Evolutionary conservation across 2,329 filamentous ascomycete species (phyloP).

Genomic region (Neonectria coccinea): DNA sequence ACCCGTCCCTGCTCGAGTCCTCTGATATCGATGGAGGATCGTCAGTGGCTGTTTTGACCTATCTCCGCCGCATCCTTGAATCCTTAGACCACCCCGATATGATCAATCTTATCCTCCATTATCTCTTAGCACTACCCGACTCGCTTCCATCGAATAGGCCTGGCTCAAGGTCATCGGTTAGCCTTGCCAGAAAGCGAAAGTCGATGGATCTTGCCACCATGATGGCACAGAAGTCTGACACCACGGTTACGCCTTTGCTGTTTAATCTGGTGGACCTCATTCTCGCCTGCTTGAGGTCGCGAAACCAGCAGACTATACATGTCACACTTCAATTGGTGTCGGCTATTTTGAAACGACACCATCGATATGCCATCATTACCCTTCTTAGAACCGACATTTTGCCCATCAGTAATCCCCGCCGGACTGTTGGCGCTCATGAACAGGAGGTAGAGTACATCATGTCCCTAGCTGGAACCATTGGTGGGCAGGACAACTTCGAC

Average conservation of each 20-base stretch:
- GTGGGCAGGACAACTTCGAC: conserved; percentile 77
- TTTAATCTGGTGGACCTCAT: conserved; percentile 96
- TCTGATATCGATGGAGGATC: conserved; percentile 97
- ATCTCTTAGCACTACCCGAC: conserved; percentile 85
- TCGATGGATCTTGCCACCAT: conserved; percentile 89
- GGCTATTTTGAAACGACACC: conserved; percentile 87
- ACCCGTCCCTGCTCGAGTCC: conserved; percentile 94
- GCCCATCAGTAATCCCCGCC: conserved; percentile 64
- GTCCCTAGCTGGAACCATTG: conserved; percentile 74
- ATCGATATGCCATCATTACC: conserved; percentile 84
- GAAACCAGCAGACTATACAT: conserved; percentile 88
- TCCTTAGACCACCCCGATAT: conserved; percentile 93
- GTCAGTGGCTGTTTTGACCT: conserved; percentile 94
- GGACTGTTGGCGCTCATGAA: conserved; percentile 80
- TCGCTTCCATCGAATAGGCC: conserved; percentile 51
- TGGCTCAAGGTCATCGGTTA: conserved; percentile 64
- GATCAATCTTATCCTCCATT: conserved; percentile 92
- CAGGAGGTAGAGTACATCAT: conserved; percentile 80
- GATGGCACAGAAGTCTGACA: conserved; percentile 79
- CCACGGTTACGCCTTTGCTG: conserved; percentile 81
- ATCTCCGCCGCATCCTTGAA: conserved; percentile 90
- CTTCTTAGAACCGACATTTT: conserved; percentile 76
- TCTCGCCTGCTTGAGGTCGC: conserved; percentile 84
- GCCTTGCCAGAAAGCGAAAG: conserved; percentile 82
- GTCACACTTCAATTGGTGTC: conserved; percentile 90